phyloP scores from a whole-genome alignment of 2,329 filamentous ascomycete genomes.

The Lachnellula willkommii region DNA sequence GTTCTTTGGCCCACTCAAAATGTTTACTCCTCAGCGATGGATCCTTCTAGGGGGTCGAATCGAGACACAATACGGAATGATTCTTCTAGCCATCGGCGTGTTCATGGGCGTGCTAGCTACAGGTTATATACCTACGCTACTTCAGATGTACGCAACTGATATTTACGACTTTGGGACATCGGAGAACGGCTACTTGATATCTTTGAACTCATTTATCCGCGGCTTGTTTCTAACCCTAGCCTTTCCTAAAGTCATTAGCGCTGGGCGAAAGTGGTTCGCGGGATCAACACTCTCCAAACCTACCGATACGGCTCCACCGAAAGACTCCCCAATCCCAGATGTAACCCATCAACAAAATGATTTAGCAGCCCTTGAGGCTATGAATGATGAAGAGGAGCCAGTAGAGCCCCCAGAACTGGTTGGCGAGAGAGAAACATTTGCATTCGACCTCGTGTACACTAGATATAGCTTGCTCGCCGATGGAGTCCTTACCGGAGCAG shows the following conservation, averaged over 20 bases:
- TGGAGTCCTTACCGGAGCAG: slow-evolving; percentile 56
- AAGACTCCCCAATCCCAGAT: slow-evolving; percentile 25
- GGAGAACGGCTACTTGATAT: slow-evolving; percentile 42
- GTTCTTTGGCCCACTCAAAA: slow-evolving; percentile 59
- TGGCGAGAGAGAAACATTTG: slow-evolving; percentile 34
- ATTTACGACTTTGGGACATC: slow-evolving; percentile 39
- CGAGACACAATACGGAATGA: slow-evolving; percentile 53
- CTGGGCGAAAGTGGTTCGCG: slow-evolving; percentile 34
- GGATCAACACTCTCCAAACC: background rate
- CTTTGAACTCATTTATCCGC: slow-evolving; percentile 39
- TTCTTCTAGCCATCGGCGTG: slow-evolving; percentile 60
- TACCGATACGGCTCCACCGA: background rate
- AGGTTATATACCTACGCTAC: slow-evolving; percentile 58
- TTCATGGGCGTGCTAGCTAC: slow-evolving; percentile 65
- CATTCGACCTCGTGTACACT: slow-evolving; percentile 64
- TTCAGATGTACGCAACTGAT: slow-evolving; percentile 44
- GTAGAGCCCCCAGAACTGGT: slow-evolving; percentile 2
- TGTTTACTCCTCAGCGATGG: slow-evolving; percentile 55
- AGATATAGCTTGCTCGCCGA: slow-evolving; percentile 62
- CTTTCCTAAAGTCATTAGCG: slow-evolving; percentile 40
- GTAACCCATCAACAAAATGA: slow-evolving; percentile 40
- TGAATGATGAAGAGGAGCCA: slow-evolving; percentile 16
- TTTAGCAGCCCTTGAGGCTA: slow-evolving; percentile 8
- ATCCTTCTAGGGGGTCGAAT: slow-evolving; percentile 45
- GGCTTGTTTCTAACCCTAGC: slow-evolving; percentile 40